Evolutionary conservation across 768 basidiomycete species (phyloP).

Genomic region (Boletus insuetus): DNA sequence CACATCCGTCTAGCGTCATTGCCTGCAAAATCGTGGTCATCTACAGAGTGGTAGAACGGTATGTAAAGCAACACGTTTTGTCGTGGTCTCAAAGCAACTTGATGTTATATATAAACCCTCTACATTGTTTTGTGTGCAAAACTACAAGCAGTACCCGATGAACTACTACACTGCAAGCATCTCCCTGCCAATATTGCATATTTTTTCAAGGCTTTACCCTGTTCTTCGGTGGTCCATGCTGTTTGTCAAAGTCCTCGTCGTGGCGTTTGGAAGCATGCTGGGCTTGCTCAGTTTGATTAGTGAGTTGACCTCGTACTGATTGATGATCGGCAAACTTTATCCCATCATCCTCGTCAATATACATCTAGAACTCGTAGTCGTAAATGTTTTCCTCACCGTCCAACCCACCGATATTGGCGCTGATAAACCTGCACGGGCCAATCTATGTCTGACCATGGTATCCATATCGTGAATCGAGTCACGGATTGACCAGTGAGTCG

Average conservation of each 20-base stretch:
- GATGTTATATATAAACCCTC: constrained; percentile 62
- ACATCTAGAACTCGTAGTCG: constrained; percentile 12
- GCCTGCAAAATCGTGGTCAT: constrained; percentile 99
- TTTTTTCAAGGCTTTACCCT: constrained; percentile 71
- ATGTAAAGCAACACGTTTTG: constrained; percentile 28
- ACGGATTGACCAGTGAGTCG: too few species aligned
- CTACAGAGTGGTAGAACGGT: constrained; percentile 72
- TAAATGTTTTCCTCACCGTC: constrained; percentile 28
- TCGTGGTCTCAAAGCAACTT: not conserved
- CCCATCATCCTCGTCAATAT: constrained; percentile 13
- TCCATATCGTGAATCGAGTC: not conserved
- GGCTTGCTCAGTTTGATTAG: constrained; percentile 93
- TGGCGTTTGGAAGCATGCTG: constrained; percentile 89
- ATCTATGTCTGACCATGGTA: too few species aligned
- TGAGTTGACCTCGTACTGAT: constrained; percentile 36
- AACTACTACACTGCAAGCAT: constrained; percentile 81
- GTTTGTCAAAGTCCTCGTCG: constrained; percentile 95
- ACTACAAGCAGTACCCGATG: constrained; percentile 55
- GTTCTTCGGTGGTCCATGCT: constrained; percentile 91
- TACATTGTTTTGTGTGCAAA: constrained; percentile 95
- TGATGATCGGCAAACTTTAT: constrained; percentile 14
- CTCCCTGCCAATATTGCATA: not conserved
- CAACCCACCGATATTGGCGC: constrained; percentile 25
- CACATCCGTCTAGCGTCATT: constrained; percentile 68
- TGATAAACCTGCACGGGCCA: constrained; percentile 27